Evolutionary conservation across 176 grass and related monocot species (phyloP).

Genomic region (Eleusine coracana): DNA sequence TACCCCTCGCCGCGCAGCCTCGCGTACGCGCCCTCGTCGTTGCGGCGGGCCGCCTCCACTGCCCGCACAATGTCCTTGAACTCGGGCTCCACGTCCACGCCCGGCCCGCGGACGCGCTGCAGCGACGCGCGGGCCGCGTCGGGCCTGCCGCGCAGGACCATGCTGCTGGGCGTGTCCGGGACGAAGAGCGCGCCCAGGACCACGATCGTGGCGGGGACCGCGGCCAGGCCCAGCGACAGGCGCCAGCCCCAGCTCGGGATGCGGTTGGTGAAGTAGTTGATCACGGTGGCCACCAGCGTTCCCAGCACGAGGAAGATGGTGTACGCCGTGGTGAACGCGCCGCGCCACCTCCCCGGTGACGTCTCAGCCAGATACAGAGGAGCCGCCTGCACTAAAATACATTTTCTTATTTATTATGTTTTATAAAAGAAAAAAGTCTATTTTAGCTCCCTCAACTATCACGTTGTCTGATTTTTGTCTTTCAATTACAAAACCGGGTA

Average conservation of each 20-base stretch:
- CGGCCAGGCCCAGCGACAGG: constrained; percentile 68
- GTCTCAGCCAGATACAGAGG: constrained; percentile 77
- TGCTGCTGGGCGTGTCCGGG: constrained; percentile 66
- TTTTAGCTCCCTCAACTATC: too few relatives aligned
- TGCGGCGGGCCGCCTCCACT: constrained; percentile 37
- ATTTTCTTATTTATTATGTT: too few relatives aligned
- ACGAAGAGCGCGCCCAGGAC: constrained; percentile 48
- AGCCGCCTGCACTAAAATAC: constrained; percentile 28
- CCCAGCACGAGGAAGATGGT: constrained; percentile 61
- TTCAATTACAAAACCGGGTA: too few relatives aligned
- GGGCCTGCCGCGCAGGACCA: constrained; percentile 50
- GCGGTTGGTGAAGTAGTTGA: constrained; percentile 60
- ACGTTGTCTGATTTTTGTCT: too few relatives aligned
- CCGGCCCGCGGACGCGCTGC: constrained; percentile 34
- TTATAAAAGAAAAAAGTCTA: too few relatives aligned
- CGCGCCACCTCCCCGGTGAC: constrained; percentile 68
- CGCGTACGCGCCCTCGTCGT: constrained; percentile 51
- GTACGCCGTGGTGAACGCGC: constrained; percentile 70
- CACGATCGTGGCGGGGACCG: constrained; percentile 43
- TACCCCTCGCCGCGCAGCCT: constrained; percentile 45
- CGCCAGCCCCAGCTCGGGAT: constrained; percentile 69
- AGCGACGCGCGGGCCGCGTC: constrained; percentile 49
- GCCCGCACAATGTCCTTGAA: constrained; percentile 51
- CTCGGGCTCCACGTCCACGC: constrained; percentile 52
- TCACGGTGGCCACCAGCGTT: constrained; percentile 54